A percentile compares a stretch with the other conserved stretches of the same genome.
phyloP scores from a whole-genome alignment of 768 basidiomycete species.

The Podaxis pistillaris region DNA sequence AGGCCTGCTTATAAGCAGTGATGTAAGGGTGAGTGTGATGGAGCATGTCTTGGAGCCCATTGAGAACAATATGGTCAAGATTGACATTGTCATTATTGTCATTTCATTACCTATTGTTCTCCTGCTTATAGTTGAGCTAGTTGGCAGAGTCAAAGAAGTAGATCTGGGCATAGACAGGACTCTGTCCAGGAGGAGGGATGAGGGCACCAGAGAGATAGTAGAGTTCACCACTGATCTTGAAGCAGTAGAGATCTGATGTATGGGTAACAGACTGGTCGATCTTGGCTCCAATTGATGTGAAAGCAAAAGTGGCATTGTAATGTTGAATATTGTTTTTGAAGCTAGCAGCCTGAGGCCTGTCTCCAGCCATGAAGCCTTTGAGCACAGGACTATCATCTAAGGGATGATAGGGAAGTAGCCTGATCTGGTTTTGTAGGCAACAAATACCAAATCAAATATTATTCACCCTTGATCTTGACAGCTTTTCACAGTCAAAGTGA shows the following conservation, averaged over 20 bases:
- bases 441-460: background rate
- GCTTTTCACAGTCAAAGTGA: background rate
- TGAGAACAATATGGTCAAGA: too few relatives aligned
- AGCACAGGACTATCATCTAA: background rate
- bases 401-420: background rate
- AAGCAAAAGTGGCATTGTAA: background rate
- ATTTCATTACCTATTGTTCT: too few relatives aligned
- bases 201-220: constrained; percentile 15
- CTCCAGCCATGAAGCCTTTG: background rate
- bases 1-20: too few relatives aligned
- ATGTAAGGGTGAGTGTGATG: too few relatives aligned
- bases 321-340: background rate
- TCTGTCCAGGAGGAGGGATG: too few relatives aligned
- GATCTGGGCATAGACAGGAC: too few relatives aligned
- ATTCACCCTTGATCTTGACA: background rate
- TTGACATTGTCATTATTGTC: too few relatives aligned
- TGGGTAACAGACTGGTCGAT: background rate
- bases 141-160: too few relatives aligned
- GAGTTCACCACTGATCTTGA: constrained; percentile 19
- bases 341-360: background rate
- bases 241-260: constrained; percentile 12
- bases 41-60: too few relatives aligned
- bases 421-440: background rate
- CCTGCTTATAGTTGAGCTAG: too few relatives aligned
- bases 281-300: background rate